Conservation (phyloP, 1,284 basidiomycete genomes). For the Boletellus deceptivus region DNA sequence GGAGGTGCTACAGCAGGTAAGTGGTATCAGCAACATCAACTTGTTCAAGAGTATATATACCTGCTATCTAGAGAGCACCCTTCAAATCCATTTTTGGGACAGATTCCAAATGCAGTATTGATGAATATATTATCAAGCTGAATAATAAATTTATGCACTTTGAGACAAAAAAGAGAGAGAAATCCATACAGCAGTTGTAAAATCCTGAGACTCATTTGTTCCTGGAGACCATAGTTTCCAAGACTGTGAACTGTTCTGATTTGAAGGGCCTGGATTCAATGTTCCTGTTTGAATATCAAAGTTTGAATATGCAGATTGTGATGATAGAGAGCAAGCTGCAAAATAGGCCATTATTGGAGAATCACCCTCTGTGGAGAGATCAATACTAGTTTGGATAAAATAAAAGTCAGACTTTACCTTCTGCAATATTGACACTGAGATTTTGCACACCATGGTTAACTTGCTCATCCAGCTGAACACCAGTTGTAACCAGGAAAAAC, state of each 20-base stretch:
- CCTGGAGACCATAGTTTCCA: constrained; percentile 6
- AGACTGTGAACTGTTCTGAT: neutral
- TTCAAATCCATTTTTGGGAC: neutral
- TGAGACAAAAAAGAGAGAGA: neutral
- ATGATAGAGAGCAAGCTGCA: neutral
- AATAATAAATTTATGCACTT: neutral
- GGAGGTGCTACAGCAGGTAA: neutral
- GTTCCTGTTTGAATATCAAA: neutral
- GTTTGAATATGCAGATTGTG: neutral
- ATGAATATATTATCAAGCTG: neutral
- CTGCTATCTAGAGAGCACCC: neutral
- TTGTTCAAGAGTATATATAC: neutral
- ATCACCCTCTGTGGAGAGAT: neutral
- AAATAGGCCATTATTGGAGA: neutral
- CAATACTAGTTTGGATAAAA: neutral
- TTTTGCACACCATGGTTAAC: neutral
- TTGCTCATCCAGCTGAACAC: constrained; percentile 1
- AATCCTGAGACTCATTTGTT: neutral
- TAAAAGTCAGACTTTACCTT: neutral
- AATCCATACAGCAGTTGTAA: neutral
- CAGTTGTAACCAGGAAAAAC: constrained; percentile 4
- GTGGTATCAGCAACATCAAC: neutral
- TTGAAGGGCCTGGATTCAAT: neutral
- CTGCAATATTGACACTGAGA: neutral
- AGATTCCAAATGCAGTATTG: neutral